Evolutionary conservation across 2,329 filamentous ascomycete species (phyloP).

Genomic region (Thielaviopsis ethacetica): DNA sequence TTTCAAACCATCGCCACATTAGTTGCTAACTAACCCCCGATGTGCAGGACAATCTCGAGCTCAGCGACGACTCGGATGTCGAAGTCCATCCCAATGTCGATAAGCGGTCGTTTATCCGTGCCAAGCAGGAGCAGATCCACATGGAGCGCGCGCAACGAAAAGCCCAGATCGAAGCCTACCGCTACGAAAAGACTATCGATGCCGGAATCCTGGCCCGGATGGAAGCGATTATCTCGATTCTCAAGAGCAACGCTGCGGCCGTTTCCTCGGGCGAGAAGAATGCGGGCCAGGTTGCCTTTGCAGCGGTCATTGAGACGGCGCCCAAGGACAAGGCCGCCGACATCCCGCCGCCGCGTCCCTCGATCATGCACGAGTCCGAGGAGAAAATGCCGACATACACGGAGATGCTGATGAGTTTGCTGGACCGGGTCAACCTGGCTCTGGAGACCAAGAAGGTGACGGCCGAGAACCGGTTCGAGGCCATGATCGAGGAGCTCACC

Average conservation of each 20-base stretch:
- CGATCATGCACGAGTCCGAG: slow-evolving; percentile 60
- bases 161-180: slow-evolving; percentile 75
- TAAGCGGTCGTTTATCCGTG: slow-evolving; percentile 94
- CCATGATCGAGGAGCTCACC: slow-evolving; percentile 64
- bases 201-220: slow-evolving; percentile 78
- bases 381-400: slow-evolving; percentile 70
- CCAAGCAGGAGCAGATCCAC: slow-evolving; percentile 95
- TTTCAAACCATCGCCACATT: not conserved
- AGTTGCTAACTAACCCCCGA: slow-evolving; percentile 11
- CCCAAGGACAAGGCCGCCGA: slow-evolving; percentile 52
- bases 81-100: slow-evolving; percentile 99
- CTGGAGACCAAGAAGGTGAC: slow-evolving; percentile 58
- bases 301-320: slow-evolving; percentile 70
- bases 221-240: slow-evolving; percentile 54
- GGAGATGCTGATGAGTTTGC: slow-evolving; percentile 93
- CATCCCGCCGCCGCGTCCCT: slow-evolving; percentile 56
- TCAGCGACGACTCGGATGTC: slow-evolving; percentile 94
- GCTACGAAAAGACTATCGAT: slow-evolving; percentile 87
- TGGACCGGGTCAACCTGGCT: slow-evolving; percentile 80
- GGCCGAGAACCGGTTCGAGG: slow-evolving; percentile 48
- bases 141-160: slow-evolving; percentile 73
- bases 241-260: slow-evolving; percentile 56
- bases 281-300: slow-evolving; percentile 73
- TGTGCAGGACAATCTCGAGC: slow-evolving; percentile 70
- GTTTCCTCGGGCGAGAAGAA: slow-evolving; percentile 32